Conservation (phyloP, 176 grass and related monocot genomes). For the Lolium multiflorum region DNA sequence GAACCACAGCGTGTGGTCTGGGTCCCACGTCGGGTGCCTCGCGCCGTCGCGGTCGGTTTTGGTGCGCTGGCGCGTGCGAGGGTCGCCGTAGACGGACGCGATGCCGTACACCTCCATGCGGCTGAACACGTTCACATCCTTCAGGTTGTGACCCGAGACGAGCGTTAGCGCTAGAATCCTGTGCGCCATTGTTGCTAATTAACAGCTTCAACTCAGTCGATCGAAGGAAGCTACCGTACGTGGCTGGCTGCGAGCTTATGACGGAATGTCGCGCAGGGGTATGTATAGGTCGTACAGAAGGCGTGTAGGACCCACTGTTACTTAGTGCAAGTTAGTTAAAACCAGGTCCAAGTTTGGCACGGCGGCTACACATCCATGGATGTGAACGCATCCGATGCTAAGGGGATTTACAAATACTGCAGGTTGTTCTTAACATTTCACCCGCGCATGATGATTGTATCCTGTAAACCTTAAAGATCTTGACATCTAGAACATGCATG, state of each 20-base stretch:
- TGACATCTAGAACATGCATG: background rate
- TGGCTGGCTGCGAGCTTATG: background rate
- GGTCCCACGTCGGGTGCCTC: conserved; percentile 50
- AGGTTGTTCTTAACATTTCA: background rate
- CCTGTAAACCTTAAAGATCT: background rate
- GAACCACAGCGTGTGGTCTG: conserved; percentile 39
- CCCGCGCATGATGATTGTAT: background rate
- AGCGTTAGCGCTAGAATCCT: conserved; percentile 54
- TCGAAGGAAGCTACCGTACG: background rate
- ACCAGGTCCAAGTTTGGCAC: background rate
- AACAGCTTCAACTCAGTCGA: background rate
- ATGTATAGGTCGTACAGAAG: background rate
- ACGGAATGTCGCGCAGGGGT: background rate
- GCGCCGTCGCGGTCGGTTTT: conserved; percentile 42
- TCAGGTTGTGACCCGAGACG: conserved; percentile 53
- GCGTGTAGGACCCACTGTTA: background rate
- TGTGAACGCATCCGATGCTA: background rate
- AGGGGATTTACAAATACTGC: background rate
- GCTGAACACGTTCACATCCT: conserved; percentile 55
- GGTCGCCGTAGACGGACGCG: conserved; percentile 40
- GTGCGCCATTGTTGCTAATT: conserved; percentile 51
- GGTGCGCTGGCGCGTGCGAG: conserved; percentile 35
- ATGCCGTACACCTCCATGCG: conserved; percentile 58
- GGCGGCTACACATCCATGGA: background rate
- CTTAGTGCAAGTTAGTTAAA: background rate